Evolutionary conservation across 345 rosid species (phyloP), one percentile per base, ranked within the genome.

Genomic region (Crucihimalaya himalaica): DNA sequence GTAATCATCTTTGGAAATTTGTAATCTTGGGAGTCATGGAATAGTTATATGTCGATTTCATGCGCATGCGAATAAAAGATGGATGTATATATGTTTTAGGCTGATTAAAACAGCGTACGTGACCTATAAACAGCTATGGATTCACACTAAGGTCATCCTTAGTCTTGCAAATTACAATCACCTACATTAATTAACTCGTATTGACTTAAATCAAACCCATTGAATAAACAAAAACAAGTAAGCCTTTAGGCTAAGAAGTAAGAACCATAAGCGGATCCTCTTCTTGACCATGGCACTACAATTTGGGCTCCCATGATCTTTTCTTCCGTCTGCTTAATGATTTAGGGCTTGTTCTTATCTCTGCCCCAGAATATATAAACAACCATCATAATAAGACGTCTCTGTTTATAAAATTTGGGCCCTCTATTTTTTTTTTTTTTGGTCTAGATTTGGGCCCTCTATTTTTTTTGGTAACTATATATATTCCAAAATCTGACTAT

Each of bases 271-370:
- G 8, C 34, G 11, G 66, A 25, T 58, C 20, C 51, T 46, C 27
- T 21, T 19, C 10, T 12, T 12, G 39, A 32, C 8, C 4, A 18
- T n/a, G 37, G 48, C 21, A 18, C 19, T 5, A 61, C 42, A 40
- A 31, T 20, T 63, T 52, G 76, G 76, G 63, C 63, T 53, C 70
- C 11, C 28, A 31, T 53, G 46, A 42, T 42, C 18, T 42, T 14
- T 31, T 63, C 19, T 63, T 72, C 62, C 13, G 35, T 16, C 40
- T 71, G 40, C 12, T 13, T 18, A 27, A 28, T 12, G 0, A 25
- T 13, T 15, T 72, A 34, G 75, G 43, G 28, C 67, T 6, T 48
- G 4, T 18, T 60, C 1, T 18, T 50, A 20, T 60, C n/a, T 27
- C 59, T 56, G 16, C 5, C 61, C 13, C 19, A n/a, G n/a, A n/a